phyloP scores from a whole-genome alignment of 2,329 filamentous ascomycete species.

The Phialophora chinensis region DNA sequence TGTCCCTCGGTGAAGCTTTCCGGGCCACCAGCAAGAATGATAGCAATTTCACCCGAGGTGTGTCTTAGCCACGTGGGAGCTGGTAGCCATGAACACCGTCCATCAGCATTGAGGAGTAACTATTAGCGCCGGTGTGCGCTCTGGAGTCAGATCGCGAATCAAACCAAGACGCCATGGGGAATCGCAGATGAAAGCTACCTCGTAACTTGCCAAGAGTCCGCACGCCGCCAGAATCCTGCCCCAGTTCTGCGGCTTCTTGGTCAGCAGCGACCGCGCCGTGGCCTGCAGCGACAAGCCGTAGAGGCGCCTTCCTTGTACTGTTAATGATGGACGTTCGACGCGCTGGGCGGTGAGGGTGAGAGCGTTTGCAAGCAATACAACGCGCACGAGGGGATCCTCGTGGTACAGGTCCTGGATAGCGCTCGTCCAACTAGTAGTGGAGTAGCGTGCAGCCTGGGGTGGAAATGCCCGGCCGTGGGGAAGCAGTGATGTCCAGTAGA shows the following conservation, averaged over 20 bases:
- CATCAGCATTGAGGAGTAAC: slow-evolving; percentile 5
- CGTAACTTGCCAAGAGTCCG: slow-evolving; percentile 9
- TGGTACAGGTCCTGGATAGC: slow-evolving; percentile 18
- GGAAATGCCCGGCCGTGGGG: slow-evolving; percentile 18
- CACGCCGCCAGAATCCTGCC: slow-evolving; percentile 8
- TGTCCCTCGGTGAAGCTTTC: slow-evolving; percentile 18
- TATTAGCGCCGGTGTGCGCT: background rate
- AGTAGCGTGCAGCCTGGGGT: slow-evolving; percentile 16
- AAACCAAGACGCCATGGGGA: background rate
- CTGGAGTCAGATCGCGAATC: slow-evolving; percentile 1
- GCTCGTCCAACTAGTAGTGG: slow-evolving; percentile 21
- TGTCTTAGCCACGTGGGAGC: slow-evolving; percentile 16
- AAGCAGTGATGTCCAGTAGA: slow-evolving; percentile 22
- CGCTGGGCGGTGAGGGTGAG: slow-evolving; percentile 10
- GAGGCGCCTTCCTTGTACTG: slow-evolving; percentile 16
- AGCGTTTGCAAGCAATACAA: slow-evolving; percentile 21
- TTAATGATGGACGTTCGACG: slow-evolving; percentile 2
- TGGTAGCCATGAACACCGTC: slow-evolving; percentile 10
- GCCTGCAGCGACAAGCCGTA: slow-evolving; percentile 19
- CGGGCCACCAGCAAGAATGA: slow-evolving; percentile 16
- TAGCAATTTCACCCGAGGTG: slow-evolving; percentile 17
- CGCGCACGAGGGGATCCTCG: slow-evolving; percentile 12
- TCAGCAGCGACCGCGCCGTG: slow-evolving; percentile 3
- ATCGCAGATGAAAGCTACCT: background rate
- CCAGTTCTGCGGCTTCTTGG: background rate